Evolutionary conservation across 1,284 basidiomycete species (phyloP).

Genomic region (Trichosporon sp.): DNA sequence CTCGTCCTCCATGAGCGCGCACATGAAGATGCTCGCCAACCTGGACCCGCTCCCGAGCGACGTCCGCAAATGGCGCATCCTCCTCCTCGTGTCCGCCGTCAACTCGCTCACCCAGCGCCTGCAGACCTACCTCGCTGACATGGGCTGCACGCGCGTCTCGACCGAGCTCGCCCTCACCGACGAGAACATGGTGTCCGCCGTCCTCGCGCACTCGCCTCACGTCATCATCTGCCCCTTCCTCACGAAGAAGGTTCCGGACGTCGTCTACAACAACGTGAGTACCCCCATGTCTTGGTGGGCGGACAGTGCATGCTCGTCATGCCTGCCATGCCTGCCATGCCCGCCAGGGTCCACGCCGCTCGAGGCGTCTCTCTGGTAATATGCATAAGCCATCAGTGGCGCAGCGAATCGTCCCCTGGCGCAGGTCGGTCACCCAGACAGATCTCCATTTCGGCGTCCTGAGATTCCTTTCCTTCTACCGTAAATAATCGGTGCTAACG

Average conservation of each 20-base stretch:
- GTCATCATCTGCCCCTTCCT: slow-evolving; percentile 52
- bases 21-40: slow-evolving; percentile 15
- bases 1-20: not conserved
- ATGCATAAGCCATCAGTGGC: not conserved
- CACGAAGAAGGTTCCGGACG: slow-evolving; percentile 50
- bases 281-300: not conserved
- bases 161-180: slow-evolving; percentile 49
- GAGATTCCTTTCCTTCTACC: not conserved
- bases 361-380: not conserved
- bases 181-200: slow-evolving; percentile 49
- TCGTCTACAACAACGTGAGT: slow-evolving; percentile 44
- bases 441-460: not conserved
- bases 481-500: slow-evolving; percentile 1
- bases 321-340: not conserved
- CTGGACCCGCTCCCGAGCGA: slow-evolving; percentile 20
- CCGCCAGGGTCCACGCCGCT: not conserved
- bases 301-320: too few relatives aligned
- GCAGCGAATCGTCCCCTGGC: not conserved
- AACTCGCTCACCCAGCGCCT: slow-evolving; percentile 51
- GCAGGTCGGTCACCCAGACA: not conserved
- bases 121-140: slow-evolving; percentile 42
- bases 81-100: slow-evolving; percentile 51
- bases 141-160: slow-evolving; percentile 45
- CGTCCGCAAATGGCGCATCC: slow-evolving; percentile 37
- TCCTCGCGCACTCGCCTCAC: slow-evolving; percentile 46